These are phyloP conservation scores for Paraconiothyrium sp. DNA, from an alignment of 2,329 filamentous ascomycete genomes.

Conservation along the genomic window DNA sequence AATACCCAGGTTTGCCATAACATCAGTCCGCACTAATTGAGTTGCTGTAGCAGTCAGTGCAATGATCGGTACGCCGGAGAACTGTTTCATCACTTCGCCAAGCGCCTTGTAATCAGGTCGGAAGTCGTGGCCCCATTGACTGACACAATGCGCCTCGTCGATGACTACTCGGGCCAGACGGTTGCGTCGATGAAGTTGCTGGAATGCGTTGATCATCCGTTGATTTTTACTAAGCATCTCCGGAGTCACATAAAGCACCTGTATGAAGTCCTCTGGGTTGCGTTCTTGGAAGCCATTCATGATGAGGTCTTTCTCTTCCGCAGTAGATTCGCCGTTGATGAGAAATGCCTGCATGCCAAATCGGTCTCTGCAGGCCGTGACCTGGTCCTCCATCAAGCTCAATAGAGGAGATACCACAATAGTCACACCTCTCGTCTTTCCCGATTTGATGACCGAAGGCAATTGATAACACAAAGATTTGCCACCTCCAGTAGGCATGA, in stretches of 20 bases:
- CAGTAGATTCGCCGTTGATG: conserved; percentile 79
- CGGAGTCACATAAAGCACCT: conserved; percentile 93
- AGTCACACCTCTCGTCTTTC: conserved; percentile 85
- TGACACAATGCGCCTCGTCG: conserved; percentile 98
- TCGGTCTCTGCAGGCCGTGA: conserved; percentile 75
- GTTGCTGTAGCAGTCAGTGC: conserved; percentile 96
- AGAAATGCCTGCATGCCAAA: conserved; percentile 81
- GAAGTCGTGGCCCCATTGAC: conserved; percentile 99
- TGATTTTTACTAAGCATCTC: conserved; percentile 92
- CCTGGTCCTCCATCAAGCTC: conserved; percentile 97
- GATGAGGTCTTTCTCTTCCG: conserved; percentile 71
- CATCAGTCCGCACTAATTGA: conserved; percentile 88
- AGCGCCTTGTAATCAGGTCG: conserved; percentile 93
- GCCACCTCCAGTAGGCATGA: conserved; percentile 97
- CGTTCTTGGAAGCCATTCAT: conserved; percentile 69
- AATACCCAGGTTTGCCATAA: conserved; percentile 91
- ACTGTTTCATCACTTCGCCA: conserved; percentile 75
- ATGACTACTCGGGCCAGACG: conserved; percentile 92
- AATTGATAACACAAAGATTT: conserved; percentile 98
- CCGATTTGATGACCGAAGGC: conserved; percentile 82
- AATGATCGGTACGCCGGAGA: conserved; percentile 86
- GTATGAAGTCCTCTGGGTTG: conserved; percentile 78
- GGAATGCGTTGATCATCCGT: conserved; percentile 71
- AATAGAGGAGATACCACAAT: conserved; percentile 94
- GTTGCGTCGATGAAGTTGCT: conserved; percentile 71